phyloP scores from a whole-genome alignment of 371 early-diverging fungal genomes.

The Basidiobolus meristosporus region DNA sequence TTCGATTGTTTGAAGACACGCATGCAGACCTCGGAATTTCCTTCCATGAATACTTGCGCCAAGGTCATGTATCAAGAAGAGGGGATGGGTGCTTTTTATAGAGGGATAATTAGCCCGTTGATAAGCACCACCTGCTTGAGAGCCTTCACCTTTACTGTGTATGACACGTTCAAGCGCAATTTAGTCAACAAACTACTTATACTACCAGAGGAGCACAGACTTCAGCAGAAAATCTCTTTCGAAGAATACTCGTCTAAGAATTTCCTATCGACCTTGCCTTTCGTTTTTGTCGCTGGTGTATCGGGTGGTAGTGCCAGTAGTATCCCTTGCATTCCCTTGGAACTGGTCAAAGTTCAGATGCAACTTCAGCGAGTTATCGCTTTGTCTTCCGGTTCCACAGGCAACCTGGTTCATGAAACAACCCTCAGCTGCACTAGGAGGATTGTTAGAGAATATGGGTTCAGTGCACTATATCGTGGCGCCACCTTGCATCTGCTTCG shows the following conservation, averaged over 20 bases:
- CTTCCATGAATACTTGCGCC: slow-evolving; percentile 39
- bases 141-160: slow-evolving; percentile 51
- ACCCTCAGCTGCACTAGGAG: too few relatives aligned
- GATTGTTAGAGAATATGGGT: neutral
- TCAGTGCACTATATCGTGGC: slow-evolving; percentile 16
- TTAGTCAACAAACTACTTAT: too few relatives aligned
- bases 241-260: too few relatives aligned
- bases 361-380: slow-evolving; percentile 28
- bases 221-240: too few relatives aligned
- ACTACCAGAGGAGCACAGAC: too few relatives aligned
- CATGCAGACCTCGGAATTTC: slow-evolving; percentile 59
- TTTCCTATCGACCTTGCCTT: too few relatives aligned
- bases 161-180: too few relatives aligned
- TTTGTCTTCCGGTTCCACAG: too few relatives aligned
- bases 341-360: slow-evolving; percentile 59
- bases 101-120: slow-evolving; percentile 57
- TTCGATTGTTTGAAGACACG: slow-evolving; percentile 67
- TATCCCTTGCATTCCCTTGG: slow-evolving; percentile 4
- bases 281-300: too few relatives aligned
- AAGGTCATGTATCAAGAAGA: slow-evolving; percentile 40
- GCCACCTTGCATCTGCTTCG: slow-evolving; percentile 28
- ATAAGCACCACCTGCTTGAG: slow-evolving; percentile 53
- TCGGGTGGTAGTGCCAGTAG: too few relatives aligned
- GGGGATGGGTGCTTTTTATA: slow-evolving; percentile 48
- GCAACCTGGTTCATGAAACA: neutral